phyloP scores from a whole-genome alignment of 371 early-diverging fungal genomes.

The Nematocida sp. region DNA sequence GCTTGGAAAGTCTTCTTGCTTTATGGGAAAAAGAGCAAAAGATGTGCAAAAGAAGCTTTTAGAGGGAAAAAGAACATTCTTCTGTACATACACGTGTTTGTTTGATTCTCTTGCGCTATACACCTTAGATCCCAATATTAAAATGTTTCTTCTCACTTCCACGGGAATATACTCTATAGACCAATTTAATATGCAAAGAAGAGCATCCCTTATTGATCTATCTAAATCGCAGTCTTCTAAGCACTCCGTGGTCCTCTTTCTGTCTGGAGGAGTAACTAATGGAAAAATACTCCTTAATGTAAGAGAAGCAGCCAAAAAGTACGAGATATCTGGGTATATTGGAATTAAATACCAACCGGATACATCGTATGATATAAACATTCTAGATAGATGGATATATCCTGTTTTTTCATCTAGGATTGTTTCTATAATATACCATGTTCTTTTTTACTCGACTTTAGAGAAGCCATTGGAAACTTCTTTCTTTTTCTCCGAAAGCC shows the following conservation, averaged over 20 bases:
- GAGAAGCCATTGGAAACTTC: neutral
- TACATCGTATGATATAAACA: constrained; percentile 19
- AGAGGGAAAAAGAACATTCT: neutral
- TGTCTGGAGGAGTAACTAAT: constrained; percentile 38
- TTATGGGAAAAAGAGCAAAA: neutral
- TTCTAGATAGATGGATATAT: neutral
- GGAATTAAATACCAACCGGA: neutral
- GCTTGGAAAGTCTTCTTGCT: neutral
- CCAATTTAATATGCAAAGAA: constrained; percentile 18
- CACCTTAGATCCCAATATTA: neutral
- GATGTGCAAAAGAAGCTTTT: neutral
- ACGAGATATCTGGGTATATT: neutral
- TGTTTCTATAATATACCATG: constrained; percentile 16
- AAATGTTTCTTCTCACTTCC: neutral
- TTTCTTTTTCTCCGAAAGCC: neutral
- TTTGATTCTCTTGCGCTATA: constrained; percentile 7
- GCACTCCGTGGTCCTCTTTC: constrained; percentile 4
- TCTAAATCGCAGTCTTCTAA: neutral
- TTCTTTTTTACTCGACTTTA: constrained; percentile 12
- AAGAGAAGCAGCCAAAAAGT: neutral
- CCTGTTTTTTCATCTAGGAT: no score
- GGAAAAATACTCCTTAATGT: constrained; percentile 1
- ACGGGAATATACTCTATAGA: neutral
- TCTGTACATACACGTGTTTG: constrained; percentile 32
- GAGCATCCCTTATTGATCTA: neutral